Evolutionary conservation across 371 early-diverging fungal genomes (phyloP), one percentile per base, ranked within the genome.

Genomic region (Syncephalastrum contaminatum): DNA sequence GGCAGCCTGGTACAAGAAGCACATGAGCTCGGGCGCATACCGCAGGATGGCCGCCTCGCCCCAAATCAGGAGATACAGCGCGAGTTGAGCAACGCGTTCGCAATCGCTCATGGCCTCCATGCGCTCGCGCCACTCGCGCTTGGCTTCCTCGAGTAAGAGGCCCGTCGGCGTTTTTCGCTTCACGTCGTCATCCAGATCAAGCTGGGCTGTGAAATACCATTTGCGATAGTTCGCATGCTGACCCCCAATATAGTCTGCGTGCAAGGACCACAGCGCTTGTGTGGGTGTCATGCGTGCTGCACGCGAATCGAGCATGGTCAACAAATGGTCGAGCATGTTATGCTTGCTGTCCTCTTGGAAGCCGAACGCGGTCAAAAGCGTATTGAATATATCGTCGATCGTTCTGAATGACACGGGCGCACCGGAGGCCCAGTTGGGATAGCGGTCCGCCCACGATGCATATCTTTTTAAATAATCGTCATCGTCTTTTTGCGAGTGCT

Each of bases 161-260:
- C 53, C 78, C 36, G 57, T 76, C 13, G 55, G 77, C 12, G 63
- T 61, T 15, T 51, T 50, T 8, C 58, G 60, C 21, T 58, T 58
- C 19, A 54, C 44, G 3, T 43, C 58, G 44, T 73, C 81, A 58
- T 91, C 88, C 44, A 84, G 66, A 60, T 90, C 87, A 15, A 91
- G 72, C 51, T 87, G 86, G 13, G 91, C 88, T 18, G 90, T 86
- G 69, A 92, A 92, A 70, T 85, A 90, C 93, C 93, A 93, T 59
- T 85, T 89, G 44, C 88, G 77, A 63, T 92, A 93, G 67, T 94
- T 93, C 47, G 92, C 86, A 58, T 92, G 81, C 59, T 86, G 85
- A n/a, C 95, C 93, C 47, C 91, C 91, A 50, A 94, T 86, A 57
- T 91, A 92, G 62, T 93, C 93, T 7, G 90, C 89, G 60, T 93